These are phyloP conservation scores for Globisporangium apiculatum DNA, from an alignment of 352 stramenopile genomes.

Conservation along the genomic window DNA sequence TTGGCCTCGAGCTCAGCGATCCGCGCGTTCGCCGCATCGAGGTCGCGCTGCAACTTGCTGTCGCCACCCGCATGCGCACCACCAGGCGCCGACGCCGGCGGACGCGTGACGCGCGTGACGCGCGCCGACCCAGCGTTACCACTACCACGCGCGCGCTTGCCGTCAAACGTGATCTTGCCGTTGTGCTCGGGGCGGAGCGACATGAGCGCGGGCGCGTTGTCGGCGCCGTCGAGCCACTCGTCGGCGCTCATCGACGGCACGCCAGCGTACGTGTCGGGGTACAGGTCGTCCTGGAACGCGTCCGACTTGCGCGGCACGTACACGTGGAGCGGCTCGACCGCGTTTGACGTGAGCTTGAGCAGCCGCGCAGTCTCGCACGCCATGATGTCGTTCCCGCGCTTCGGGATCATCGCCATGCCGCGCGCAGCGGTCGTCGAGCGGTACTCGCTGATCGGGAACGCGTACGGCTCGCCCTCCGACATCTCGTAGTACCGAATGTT, in stretches of 20 bases:
- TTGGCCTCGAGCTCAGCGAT: constrained; percentile 77
- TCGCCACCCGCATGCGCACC: constrained; percentile 18
- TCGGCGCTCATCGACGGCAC: constrained; percentile 93
- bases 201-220: constrained; percentile 91
- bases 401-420: constrained; percentile 98
- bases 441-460: constrained; percentile 93
- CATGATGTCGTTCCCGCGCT: constrained; percentile 98
- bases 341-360: constrained; percentile 94
- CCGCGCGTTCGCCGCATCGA: constrained; percentile 74
- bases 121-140: constrained; percentile 18
- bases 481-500: constrained; percentile 99
- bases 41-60: constrained; percentile 63
- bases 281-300: constrained; percentile 99
- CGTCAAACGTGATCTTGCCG: constrained; percentile 82
- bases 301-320: constrained; percentile 98
- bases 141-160: constrained; percentile 53
- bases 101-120: constrained; percentile 34
- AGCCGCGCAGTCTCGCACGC: constrained; percentile 94
- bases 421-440: constrained; percentile 93
- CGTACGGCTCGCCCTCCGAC: constrained; percentile 92
- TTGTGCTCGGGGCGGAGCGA: constrained; percentile 89
- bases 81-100: constrained; percentile 14
- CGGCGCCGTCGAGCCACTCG: constrained; percentile 93
- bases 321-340: constrained; percentile 95
- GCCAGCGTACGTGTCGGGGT: constrained; percentile 93